Percentiles rank a stretch among this genome's conserved stretches.
Conservation (phyloP, 352 stramenopile species). For the Phytophthora colocasiae region DNA sequence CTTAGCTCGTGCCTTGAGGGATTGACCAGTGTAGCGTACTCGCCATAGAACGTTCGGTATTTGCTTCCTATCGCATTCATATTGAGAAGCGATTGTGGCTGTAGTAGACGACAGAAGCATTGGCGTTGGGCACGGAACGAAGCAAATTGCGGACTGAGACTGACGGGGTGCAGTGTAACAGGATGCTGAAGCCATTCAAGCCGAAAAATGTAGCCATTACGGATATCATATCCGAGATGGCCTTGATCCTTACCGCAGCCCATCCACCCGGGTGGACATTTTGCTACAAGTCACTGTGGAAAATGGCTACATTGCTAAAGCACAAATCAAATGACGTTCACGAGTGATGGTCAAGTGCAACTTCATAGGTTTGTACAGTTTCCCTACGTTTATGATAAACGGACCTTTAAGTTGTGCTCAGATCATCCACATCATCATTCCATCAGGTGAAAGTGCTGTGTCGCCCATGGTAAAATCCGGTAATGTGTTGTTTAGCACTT, state of each 20-base stretch:
- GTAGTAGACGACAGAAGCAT: conserved; percentile 9
- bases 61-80: conserved; percentile 20
- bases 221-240: conserved; percentile 2
- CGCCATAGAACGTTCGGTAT: conserved; percentile 24
- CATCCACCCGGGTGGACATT: no score
- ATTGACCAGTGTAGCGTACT: conserved; percentile 29
- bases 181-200: conserved; percentile 3
- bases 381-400: no score
- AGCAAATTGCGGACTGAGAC: conserved; percentile 29
- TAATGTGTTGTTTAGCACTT: conserved; percentile 65
- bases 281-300: no score
- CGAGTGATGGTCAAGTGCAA: no score
- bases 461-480: conserved; percentile 79
- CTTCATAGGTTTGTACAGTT: no score
- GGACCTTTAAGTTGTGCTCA: conserved; percentile 24
- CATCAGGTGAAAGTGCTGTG: conserved; percentile 70
- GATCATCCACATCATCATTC: conserved; percentile 92
- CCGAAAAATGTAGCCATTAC: conserved; percentile 1
- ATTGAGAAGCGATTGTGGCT: conserved; percentile 13
- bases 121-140: background rate
- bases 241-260: no score
- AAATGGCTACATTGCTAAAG: no score
- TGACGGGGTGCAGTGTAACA: background rate
- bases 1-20: conserved; percentile 22
- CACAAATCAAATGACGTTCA: no score